A percentile compares a stretch with the other conserved stretches of the same genome.
These are phyloP conservation scores for Rhizophagus prolifer DNA, from an alignment of 192 early-diverging fungal genomes.

Conservation along the genomic window DNA sequence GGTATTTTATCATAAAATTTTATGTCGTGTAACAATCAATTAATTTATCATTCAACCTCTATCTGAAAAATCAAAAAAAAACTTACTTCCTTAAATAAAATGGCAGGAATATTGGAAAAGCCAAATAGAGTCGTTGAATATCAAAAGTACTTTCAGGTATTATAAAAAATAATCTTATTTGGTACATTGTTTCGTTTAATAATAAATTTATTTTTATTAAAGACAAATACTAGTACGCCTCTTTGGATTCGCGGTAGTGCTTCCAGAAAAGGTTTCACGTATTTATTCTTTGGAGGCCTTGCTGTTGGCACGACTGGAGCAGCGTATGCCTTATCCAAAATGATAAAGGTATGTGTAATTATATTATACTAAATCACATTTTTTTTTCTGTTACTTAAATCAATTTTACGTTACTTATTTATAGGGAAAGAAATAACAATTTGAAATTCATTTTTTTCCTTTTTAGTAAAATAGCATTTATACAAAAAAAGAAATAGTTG, in stretches of 20 bases:
- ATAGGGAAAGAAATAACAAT: too few relatives aligned
- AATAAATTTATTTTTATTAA: not conserved
- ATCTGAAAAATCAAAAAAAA: not conserved
- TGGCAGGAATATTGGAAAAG: not conserved
- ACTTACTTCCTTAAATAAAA: not conserved
- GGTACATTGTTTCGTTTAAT: not conserved
- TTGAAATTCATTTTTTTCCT: too few relatives aligned
- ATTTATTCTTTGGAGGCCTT: not conserved
- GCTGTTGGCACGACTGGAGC: not conserved
- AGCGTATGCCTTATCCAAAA: not conserved
- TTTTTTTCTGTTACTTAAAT: not conserved
- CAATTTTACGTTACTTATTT: not conserved
- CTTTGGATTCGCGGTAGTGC: not conserved
- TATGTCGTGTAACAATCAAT: not conserved
- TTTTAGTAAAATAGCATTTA: too few relatives aligned
- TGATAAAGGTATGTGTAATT: not conserved
- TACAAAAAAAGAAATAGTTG: too few relatives aligned
- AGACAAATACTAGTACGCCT: not conserved
- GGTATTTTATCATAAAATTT: too few relatives aligned
- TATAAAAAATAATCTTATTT: not conserved
- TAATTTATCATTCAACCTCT: not conserved
- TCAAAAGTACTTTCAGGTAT: not conserved
- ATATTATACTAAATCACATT: not conserved
- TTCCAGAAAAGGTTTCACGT: not conserved
- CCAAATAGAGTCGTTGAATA: not conserved